Evolutionary conservation across 2,329 filamentous ascomycete species (phyloP), one percentile per base, ranked within the genome.

Genomic region (Thelonectria rubi): DNA sequence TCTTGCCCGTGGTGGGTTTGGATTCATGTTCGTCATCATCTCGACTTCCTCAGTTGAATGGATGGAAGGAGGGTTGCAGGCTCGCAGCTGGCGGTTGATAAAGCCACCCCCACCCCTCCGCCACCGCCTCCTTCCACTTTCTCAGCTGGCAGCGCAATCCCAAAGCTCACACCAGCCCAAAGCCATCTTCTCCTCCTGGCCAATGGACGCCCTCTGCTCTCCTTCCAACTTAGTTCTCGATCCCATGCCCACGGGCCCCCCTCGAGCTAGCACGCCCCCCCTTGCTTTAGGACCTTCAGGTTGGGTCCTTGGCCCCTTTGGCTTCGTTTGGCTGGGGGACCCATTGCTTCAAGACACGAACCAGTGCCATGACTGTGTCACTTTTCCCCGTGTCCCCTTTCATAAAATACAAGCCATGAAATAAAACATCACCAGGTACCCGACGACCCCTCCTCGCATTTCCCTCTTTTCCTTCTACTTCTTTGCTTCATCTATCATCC

Each of bases 301-400:
- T 37, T 37, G 34, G 34, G 34, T 37, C 34, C 67, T 71, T 71
- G 63, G 68, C 66, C 71, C 63, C 69, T 67, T 67, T 67, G 69
- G 69, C 54, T 63, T 65, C 63, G 66, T 67, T 64, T 64, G 66
- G 53, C 58, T 57, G 54, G 57, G 61, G 62, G 68, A 65, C 69
- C 69, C 68, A 69, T 69, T 70, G 69, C 69, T 71, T 72, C 69
- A 72, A 72, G 69, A 71, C 70, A 72, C 69, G 69, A 69, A 69
- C 68, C 67, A 62, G 69, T 63, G 69, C 63, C 65, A 64, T 72
- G 65, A 64, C 57, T 72, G 69, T 72, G 69, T 71, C 69, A 71
- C 68, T 72, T 69, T 69, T 69, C 69, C 65, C 69, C 69, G 69
- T 72, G 63, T 69, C 65, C 69, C 69, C 69, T 69, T 72, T 72